Evolutionary conservation across 805 yeast species (phyloP), one percentile per base, ranked within the genome.

Genomic region (Yarrowia sp.): DNA sequence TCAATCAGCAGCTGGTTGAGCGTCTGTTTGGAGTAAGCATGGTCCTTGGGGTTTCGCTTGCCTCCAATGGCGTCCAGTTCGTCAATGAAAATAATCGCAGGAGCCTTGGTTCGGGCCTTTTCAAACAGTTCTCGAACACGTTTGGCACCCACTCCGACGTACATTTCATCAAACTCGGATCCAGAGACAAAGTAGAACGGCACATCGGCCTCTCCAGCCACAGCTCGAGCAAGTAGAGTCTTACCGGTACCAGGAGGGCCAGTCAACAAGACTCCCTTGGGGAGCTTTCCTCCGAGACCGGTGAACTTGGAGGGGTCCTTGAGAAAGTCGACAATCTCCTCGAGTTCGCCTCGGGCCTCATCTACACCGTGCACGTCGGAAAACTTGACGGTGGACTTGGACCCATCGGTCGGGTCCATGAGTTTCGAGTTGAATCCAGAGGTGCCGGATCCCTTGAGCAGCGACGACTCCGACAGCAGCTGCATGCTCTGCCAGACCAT

Each of bases 181-280:
- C 99, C 99, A 6, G 97, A 90, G 98, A 95, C 93, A 77, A 93
- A 93, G 78, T 92, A 93, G 74, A 95, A 95, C 47, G 98, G 99
- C 28, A 95, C 98, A 65, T 97, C 98, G 7, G 99, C 98, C 77
- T 93, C 98, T 68, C 98, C 98, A 8, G 99, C 99, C 35, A 97
- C 96, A 33, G 99, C 98, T 71, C 98, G 86, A 0, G 98, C 98
- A 68, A 95, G 83, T 69, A 93, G 80, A 0, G 99, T 95, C 76
- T 95, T 93, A 84, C 99, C 99, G 6, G 99, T 93, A 78, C 99
- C 99, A 45, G 99, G 99, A 42, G 99, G 99, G 51, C 99, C 99
- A 11, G 98, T 95, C 69, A 93, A 81, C 66, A 95, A 79, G 7
- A 95, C 96, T 81, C 99, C 99, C 75, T 93, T 95, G 66, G 99